Evolutionary conservation across 176 grass and related monocot species (phyloP).

Genomic region (Thinopyrum elongatum): DNA sequence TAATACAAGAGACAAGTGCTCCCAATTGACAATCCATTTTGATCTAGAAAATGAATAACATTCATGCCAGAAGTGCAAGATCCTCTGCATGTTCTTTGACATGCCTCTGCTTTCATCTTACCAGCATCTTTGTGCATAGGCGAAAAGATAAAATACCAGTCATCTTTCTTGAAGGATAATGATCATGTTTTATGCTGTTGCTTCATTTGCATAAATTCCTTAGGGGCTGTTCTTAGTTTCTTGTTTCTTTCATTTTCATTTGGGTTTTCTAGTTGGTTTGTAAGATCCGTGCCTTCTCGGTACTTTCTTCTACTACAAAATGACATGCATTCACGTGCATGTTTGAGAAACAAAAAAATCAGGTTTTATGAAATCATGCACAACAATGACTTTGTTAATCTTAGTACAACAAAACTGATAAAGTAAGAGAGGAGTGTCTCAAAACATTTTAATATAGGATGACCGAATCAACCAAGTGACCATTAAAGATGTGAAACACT

Average conservation of each 20-base stretch:
- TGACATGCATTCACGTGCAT: not conserved
- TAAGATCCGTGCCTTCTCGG: not conserved
- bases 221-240: not conserved
- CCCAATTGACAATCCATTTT: slow-evolving; percentile 4
- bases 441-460: not conserved
- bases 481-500: not conserved
- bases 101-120: slow-evolving; percentile 18
- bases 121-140: slow-evolving; percentile 6
- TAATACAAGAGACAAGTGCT: slow-evolving; percentile 12
- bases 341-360: not conserved
- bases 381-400: not conserved
- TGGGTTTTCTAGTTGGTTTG: not conserved
- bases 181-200: too few species aligned
- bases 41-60: slow-evolving; percentile 9
- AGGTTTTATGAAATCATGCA: not conserved
- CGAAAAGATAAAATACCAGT: not conserved
- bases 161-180: slow-evolving; percentile 13
- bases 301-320: not conserved
- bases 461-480: too few species aligned
- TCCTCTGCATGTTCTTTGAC: not conserved
- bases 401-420: not conserved
- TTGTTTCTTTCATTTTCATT: not conserved
- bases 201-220: not conserved
- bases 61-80: slow-evolving; percentile 7
- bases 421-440: not conserved